Conservation (phyloP, 768 basidiomycete genomes). For the Psilocybe sp. region DNA sequence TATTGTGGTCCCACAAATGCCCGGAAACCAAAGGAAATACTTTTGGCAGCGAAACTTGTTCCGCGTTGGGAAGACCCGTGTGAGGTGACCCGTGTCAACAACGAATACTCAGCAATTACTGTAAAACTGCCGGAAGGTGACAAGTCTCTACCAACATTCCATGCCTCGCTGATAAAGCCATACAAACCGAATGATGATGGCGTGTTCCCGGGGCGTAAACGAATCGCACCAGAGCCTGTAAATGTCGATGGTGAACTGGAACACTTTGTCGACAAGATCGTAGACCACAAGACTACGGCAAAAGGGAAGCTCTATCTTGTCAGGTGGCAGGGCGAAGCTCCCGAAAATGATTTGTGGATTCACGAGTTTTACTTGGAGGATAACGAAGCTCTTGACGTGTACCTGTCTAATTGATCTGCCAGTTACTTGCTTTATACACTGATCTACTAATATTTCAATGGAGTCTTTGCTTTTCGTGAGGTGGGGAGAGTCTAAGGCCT, state of each 20-base stretch:
- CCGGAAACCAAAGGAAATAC: no score
- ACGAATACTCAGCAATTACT: conserved; percentile 20
- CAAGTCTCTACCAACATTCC: conserved; percentile 28
- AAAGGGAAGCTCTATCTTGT: conserved; percentile 28
- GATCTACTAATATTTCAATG: no score
- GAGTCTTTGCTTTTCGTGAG: no score
- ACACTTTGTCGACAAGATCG: conserved; percentile 26
- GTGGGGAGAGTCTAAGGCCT: no score
- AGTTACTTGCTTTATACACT: no score
- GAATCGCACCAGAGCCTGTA: background rate
- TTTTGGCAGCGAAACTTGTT: background rate
- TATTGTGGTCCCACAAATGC: no score
- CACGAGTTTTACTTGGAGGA: conserved; percentile 17
- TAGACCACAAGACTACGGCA: conserved; percentile 20
- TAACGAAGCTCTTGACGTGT: conserved; percentile 19
- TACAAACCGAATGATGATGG: conserved; percentile 25
- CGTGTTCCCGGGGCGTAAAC: conserved; percentile 23
- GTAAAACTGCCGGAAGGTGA: conserved; percentile 26
- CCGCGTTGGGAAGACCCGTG: conserved; percentile 9
- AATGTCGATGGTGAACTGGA: no score
- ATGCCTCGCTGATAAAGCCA: conserved; percentile 25
- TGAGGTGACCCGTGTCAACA: conserved; percentile 6
- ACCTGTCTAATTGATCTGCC: no score
- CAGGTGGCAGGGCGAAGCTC: conserved; percentile 26
- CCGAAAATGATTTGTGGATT: conserved; percentile 27